Conservation (phyloP, 2,329 filamentous ascomycete species). For the Emergomyces pasteurianus region DNA sequence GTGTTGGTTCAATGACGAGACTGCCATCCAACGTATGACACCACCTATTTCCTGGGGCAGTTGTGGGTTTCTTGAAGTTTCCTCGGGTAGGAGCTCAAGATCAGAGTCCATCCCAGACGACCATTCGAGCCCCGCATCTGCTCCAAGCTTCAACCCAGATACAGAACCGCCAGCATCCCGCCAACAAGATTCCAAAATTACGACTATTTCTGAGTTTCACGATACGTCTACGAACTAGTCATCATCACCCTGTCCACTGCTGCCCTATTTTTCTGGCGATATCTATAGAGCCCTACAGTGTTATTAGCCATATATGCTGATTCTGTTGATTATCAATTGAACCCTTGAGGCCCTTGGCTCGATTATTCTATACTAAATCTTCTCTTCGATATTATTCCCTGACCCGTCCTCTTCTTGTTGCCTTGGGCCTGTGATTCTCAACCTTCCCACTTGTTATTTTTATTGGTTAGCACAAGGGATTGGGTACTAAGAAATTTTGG, state of each 20-base stretch:
- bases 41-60: neutral
- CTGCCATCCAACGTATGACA: neutral
- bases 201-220: neutral
- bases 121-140: neutral
- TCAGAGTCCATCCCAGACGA: neutral
- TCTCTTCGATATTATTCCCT: neutral
- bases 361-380: neutral
- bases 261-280: neutral
- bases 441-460: neutral
- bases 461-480: neutral
- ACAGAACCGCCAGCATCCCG: neutral
- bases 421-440: neutral
- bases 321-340: neutral
- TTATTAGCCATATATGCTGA: neutral
- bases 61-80: neutral
- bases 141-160: neutral
- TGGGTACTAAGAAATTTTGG: neutral
- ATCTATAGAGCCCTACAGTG: neutral
- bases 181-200: neutral
- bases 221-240: neutral
- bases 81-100: too few relatives aligned
- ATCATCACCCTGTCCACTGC: neutral
- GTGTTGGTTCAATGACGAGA: neutral
- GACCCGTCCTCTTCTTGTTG: neutral
- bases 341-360: neutral